Conservation (phyloP, 2,329 filamentous ascomycete genomes). For the Botrytis porri region DNA sequence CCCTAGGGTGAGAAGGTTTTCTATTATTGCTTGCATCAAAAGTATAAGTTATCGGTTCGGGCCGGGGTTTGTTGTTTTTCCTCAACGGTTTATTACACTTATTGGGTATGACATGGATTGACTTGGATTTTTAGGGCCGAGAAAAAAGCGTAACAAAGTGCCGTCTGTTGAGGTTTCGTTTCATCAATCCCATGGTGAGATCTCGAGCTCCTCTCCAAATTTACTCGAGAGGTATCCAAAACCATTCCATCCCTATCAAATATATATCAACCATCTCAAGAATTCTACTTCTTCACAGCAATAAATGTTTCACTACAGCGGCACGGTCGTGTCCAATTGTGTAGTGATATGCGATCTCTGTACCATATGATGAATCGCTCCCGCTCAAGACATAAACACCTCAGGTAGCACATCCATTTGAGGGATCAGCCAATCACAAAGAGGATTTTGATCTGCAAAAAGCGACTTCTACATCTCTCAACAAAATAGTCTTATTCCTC, state of each 20-base stretch:
- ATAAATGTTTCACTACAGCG: constrained; percentile 18
- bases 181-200: background rate
- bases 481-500: background rate
- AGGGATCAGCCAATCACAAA: background rate
- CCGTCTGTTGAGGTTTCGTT: background rate
- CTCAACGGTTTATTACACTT: constrained; percentile 9
- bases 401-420: constrained; percentile 15
- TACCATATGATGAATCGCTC: constrained; percentile 21
- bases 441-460: background rate
- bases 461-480: background rate
- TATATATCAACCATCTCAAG: background rate
- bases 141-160: background rate
- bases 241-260: too few species aligned
- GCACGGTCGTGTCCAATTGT: constrained; percentile 17
- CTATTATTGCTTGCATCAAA: background rate
- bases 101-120: background rate
- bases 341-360: constrained; percentile 20
- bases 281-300: constrained; percentile 5
- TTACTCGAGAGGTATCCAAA: background rate
- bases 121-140: background rate
- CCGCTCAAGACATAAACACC: constrained; percentile 17
- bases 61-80: background rate
- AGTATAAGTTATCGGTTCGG: constrained; percentile 13
- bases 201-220: background rate
- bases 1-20: background rate